Conservation (phyloP, 257 asterid species). For the Primulina eburnea region DNA sequence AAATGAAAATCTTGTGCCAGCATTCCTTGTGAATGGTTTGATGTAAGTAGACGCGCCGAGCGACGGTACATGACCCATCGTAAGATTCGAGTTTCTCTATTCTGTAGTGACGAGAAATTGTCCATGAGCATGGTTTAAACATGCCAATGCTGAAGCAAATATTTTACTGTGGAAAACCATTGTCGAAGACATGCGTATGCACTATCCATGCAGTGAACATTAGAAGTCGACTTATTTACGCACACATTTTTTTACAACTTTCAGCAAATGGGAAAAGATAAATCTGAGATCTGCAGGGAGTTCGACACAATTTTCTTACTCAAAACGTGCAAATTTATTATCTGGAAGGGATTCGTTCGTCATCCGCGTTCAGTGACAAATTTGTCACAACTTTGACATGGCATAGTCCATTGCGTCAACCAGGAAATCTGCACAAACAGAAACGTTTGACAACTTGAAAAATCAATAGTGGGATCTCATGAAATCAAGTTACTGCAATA, state of each 20-base stretch:
- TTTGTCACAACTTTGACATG: constrained; percentile 65
- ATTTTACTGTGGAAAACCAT: background rate
- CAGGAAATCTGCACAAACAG: constrained; percentile 64
- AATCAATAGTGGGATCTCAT: background rate
- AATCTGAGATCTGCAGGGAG: background rate
- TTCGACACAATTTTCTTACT: background rate
- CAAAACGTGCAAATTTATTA: background rate
- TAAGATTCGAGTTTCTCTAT: background rate
- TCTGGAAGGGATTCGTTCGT: constrained; percentile 17
- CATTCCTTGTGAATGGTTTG: background rate
- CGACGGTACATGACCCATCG: background rate
- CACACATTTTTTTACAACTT: background rate
- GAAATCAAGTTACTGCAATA: background rate
- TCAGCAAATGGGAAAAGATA: background rate
- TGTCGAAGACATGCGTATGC: background rate
- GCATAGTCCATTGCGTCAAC: constrained; percentile 84
- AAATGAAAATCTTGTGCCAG: background rate
- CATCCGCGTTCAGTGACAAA: constrained; percentile 6
- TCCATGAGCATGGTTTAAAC: background rate
- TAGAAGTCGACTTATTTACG: background rate
- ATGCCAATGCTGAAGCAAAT: background rate
- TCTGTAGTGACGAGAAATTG: background rate
- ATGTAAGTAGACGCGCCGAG: background rate
- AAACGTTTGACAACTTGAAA: background rate
- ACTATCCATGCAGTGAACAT: background rate